These are phyloP conservation scores for Heterobasidion occidentale DNA, from an alignment of 1,284 basidiomycete species.

Conservation along the genomic window DNA sequence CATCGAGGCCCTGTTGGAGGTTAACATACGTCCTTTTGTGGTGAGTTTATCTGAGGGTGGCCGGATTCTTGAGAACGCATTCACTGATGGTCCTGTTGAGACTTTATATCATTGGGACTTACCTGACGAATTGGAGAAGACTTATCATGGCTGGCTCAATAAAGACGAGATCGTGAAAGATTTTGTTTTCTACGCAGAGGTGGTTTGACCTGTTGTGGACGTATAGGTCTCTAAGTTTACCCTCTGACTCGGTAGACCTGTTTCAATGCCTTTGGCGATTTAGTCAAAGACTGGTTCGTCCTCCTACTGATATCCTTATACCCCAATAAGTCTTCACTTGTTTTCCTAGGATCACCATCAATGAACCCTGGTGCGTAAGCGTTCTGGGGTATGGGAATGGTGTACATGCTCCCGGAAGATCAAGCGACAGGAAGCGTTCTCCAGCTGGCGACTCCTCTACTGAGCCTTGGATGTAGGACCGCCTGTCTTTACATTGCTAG, in stretches of 20 bases:
- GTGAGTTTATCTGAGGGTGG: constrained; percentile 29
- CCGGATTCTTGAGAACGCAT: constrained; percentile 1
- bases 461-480: constrained; percentile 65
- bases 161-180: constrained; percentile 51
- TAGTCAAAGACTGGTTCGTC: constrained; percentile 65
- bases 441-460: constrained; percentile 51
- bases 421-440: constrained; percentile 48
- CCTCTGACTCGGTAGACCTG: constrained; percentile 34
- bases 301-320: background rate
- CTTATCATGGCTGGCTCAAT: constrained; percentile 72
- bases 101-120: constrained; percentile 78
- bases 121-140: constrained; percentile 59
- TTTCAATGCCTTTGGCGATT: constrained; percentile 66
- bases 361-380: constrained; percentile 70
- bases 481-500: background rate
- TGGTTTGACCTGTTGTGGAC: constrained; percentile 16
- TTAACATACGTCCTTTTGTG: constrained; percentile 61
- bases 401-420: constrained; percentile 60
- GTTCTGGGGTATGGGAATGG: constrained; percentile 61
- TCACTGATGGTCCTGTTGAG: constrained; percentile 21
- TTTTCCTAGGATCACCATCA: constrained; percentile 48
- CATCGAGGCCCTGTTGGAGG: constrained; percentile 56
- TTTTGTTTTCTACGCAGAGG: constrained; percentile 56
- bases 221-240: background rate
- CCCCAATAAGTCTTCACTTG: background rate